These are phyloP conservation scores for Petunia hybrid DNA, from an alignment of 305 asterid genomes.

Conservation along the genomic window DNA sequence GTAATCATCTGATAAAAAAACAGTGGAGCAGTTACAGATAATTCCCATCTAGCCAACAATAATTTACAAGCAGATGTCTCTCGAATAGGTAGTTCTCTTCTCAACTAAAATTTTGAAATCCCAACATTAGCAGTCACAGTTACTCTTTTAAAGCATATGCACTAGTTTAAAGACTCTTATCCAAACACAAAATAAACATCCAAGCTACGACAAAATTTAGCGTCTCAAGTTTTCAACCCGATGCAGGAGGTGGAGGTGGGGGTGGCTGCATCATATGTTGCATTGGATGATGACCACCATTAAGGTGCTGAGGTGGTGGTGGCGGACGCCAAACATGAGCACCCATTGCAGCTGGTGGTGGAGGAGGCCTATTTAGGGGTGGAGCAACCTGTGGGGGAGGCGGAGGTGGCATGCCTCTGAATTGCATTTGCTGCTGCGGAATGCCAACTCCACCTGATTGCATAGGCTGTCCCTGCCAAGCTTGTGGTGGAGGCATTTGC, in stretches of 20 bases:
- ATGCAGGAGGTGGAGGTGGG: constrained; percentile 52
- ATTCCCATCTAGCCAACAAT: too few species aligned
- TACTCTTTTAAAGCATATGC: background rate
- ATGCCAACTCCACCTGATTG: constrained; percentile 55
- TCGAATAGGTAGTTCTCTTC: background rate
- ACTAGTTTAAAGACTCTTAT: background rate
- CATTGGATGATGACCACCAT: constrained; percentile 65
- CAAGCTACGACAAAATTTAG: background rate
- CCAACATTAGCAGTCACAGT: background rate
- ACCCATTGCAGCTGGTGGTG: constrained; percentile 66
- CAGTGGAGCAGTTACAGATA: background rate
- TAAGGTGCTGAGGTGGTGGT: constrained; percentile 83
- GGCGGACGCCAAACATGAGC: constrained; percentile 79
- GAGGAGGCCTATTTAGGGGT: constrained; percentile 64
- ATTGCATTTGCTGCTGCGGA: constrained; percentile 71
- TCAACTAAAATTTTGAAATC: background rate
- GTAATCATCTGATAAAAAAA: background rate
- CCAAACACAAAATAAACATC: background rate
- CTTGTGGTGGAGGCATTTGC: constrained; percentile 62
- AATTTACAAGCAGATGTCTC: too few species aligned
- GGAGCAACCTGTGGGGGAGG: constrained; percentile 66
- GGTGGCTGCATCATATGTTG: constrained; percentile 75
- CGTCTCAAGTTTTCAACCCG: background rate
- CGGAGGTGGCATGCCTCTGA: constrained; percentile 75
- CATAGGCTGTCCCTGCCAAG: constrained; percentile 80